Conservation (phyloP, 768 basidiomycete species). For the Amanita exitialis region DNA sequence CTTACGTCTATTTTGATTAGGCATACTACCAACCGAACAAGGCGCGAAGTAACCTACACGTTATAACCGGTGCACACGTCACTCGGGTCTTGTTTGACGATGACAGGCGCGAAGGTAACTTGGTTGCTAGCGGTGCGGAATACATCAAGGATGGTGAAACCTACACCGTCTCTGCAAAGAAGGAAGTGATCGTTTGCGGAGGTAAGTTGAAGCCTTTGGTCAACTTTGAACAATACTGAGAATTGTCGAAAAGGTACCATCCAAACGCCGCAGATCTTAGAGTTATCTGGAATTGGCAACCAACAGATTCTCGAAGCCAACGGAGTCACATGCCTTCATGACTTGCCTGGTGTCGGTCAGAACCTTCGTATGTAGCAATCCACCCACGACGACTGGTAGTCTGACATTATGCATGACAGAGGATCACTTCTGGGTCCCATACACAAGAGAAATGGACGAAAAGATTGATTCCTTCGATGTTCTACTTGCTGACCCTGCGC, state of each 20-base stretch:
- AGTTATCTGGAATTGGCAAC: constrained; percentile 36
- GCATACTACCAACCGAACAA: constrained; percentile 19
- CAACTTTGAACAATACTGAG: neutral
- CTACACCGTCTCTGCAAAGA: constrained; percentile 13
- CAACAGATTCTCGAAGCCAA: constrained; percentile 19
- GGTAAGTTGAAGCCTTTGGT: constrained; percentile 5
- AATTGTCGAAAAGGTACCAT: constrained; percentile 14
- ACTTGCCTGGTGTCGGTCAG: constrained; percentile 33
- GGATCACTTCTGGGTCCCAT: constrained; percentile 5
- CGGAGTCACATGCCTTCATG: constrained; percentile 26
- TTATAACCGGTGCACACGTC: constrained; percentile 17
- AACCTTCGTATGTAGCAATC: constrained; percentile 35
- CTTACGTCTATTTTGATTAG: neutral
- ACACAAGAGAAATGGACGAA: constrained; percentile 1
- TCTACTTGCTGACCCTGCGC: neutral
- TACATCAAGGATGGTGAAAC: neutral
- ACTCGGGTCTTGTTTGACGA: neutral
- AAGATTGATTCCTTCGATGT: constrained; percentile 3
- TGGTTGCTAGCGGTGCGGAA: neutral
- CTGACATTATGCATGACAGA: neutral
- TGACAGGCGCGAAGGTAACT: neutral
- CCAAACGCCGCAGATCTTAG: constrained; percentile 21
- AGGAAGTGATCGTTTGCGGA: constrained; percentile 27
- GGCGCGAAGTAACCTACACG: constrained; percentile 16
- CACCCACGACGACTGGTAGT: constrained; percentile 7